A percentile compares a stretch with the other conserved stretches of the same genome.
Evolutionary conservation across 768 basidiomycete genomes (phyloP).

Genomic region (Lanmaoa pseudosensibilis): DNA sequence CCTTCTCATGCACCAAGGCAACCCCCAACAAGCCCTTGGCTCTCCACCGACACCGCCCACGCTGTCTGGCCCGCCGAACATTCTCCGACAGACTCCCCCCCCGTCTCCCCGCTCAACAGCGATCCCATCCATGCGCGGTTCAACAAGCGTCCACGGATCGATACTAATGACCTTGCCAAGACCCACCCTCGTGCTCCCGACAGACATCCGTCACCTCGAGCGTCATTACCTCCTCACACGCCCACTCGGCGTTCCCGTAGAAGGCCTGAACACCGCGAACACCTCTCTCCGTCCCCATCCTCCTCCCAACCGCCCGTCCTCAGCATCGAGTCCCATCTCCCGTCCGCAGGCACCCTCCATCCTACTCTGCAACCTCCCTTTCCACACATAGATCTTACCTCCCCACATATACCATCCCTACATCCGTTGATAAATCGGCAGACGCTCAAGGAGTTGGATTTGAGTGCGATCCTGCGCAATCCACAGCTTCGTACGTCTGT

Average conservation of each 20-base stretch:
- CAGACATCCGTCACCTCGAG: constrained; percentile 15
- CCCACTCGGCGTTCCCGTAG: constrained; percentile 34
- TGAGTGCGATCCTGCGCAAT: constrained; percentile 82
- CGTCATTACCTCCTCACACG: constrained; percentile 22
- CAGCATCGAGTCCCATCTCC: constrained; percentile 27
- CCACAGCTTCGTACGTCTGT: constrained; percentile 80
- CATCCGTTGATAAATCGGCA: constrained; percentile 79
- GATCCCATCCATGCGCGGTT: constrained; percentile 21
- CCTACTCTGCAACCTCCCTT: constrained; percentile 30
- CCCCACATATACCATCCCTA: constrained; percentile 63
- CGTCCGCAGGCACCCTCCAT: constrained; percentile 26
- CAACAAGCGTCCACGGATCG: constrained; percentile 34
- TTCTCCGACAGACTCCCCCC: constrained; percentile 33
- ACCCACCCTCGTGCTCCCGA: constrained; percentile 10
- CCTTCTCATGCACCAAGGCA: constrained; percentile 42
- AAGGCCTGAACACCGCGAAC: constrained; percentile 31
- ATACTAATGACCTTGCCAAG: constrained; percentile 23
- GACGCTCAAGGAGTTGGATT: constrained; percentile 82
- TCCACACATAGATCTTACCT: constrained; percentile 40
- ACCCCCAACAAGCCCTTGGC: constrained; percentile 35
- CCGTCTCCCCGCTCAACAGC: constrained; percentile 43
- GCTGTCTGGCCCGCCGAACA: constrained; percentile 43
- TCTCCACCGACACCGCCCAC: constrained; percentile 29
- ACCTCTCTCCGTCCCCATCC: constrained; percentile 27
- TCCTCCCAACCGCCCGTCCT: constrained; percentile 21